Evolutionary conservation across 352 stramenopile genomes (phyloP).

Genomic region (Peronospora destructor): DNA sequence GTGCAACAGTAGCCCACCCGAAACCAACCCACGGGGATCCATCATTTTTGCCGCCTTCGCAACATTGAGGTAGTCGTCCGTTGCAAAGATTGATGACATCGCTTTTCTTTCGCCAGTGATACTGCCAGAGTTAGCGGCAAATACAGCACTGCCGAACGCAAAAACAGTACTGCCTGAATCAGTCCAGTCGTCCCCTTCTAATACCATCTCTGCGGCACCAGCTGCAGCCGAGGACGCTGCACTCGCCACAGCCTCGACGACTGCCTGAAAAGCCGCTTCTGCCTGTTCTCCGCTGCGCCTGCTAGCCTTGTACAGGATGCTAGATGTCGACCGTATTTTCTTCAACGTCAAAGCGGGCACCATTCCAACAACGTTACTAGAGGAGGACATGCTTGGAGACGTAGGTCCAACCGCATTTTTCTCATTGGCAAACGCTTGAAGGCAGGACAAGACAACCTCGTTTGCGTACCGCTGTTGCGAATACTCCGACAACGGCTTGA

Average conservation of each 20-base stretch:
- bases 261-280: constrained; percentile 63
- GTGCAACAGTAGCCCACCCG: constrained; percentile 32
- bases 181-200: constrained; percentile 52
- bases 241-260: constrained; percentile 53
- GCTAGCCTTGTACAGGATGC: constrained; percentile 63
- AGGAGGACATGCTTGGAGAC: constrained; percentile 10
- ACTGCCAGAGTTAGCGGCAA: constrained; percentile 17
- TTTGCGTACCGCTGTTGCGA: constrained; percentile 63
- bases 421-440: constrained; percentile 33
- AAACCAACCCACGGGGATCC: constrained; percentile 36
- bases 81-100: constrained; percentile 45
- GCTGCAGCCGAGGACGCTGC: constrained; percentile 37
- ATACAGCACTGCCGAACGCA: constrained; percentile 27
- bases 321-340: constrained; percentile 54
- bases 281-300: constrained; percentile 57
- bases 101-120: constrained; percentile 31
- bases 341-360: constrained; percentile 38
- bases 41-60: constrained; percentile 47
- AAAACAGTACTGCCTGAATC: constrained; percentile 30
- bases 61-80: constrained; percentile 58
- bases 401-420: constrained; percentile 22
- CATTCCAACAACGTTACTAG: constrained; percentile 19
- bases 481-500: constrained; percentile 67
- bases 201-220: constrained; percentile 30
- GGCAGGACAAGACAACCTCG: constrained; percentile 43